Evolutionary conservation across 2,329 filamentous ascomycete species (phyloP).

Genomic region (Nemania diffusa): DNA sequence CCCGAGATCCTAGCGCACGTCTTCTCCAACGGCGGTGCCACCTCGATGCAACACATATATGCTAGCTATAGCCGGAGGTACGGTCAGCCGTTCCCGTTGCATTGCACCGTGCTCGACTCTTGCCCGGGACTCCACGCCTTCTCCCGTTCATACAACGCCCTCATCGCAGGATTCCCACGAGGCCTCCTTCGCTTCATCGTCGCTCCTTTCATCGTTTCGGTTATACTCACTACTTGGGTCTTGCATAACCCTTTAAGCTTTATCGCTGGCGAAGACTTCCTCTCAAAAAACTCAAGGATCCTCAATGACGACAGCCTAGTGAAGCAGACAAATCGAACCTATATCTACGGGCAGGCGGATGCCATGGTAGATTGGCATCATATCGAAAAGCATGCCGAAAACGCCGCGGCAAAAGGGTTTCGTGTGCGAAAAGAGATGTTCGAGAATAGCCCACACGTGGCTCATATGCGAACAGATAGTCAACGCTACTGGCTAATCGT

Average conservation of each 20-base stretch:
- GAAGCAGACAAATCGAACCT: slow-evolving; percentile 58
- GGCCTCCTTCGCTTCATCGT: slow-evolving; percentile 46
- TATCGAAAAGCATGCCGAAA: slow-evolving; percentile 59
- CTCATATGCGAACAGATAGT: slow-evolving; percentile 58
- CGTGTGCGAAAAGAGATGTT: slow-evolving; percentile 59
- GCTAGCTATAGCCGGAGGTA: slow-evolving; percentile 47
- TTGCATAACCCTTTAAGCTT: slow-evolving; percentile 49
- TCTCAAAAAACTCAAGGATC: slow-evolving; percentile 51
- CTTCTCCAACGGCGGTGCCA: slow-evolving; percentile 65
- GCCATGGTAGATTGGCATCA: slow-evolving; percentile 58
- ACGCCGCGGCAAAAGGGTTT: slow-evolving; percentile 55
- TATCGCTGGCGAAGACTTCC: slow-evolving; percentile 47
- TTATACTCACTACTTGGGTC: slow-evolving; percentile 49
- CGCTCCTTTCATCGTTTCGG: slow-evolving; percentile 50
- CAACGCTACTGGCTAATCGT: slow-evolving; percentile 63
- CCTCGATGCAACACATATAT: slow-evolving; percentile 54
- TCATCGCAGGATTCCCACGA: slow-evolving; percentile 51
- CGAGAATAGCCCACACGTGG: slow-evolving; percentile 60
- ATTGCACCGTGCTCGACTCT: slow-evolving; percentile 60
- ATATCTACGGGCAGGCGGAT: slow-evolving; percentile 63
- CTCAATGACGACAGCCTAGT: slow-evolving; percentile 52
- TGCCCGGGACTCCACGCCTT: slow-evolving; percentile 59
- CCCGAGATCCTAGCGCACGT: slow-evolving; percentile 58
- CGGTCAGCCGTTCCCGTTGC: slow-evolving; percentile 52
- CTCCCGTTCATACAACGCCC: slow-evolving; percentile 53